These are phyloP conservation scores for Metschnikowia dekortorum DNA, from an alignment of 805 yeast species.

Conservation along the genomic window DNA sequence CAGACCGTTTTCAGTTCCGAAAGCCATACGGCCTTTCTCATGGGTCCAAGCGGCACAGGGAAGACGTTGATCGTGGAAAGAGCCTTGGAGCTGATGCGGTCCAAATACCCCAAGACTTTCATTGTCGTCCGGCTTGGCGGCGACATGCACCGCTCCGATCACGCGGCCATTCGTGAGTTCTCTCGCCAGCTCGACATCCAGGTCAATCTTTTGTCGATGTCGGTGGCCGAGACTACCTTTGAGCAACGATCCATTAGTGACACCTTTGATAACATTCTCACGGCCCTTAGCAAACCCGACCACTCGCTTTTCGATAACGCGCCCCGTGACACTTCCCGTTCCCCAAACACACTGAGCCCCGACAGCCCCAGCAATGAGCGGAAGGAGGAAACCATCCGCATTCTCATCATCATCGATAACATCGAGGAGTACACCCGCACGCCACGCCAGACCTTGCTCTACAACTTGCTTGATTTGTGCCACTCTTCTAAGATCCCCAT, in stretches of 20 bases:
- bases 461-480: slow-evolving; percentile 83
- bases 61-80: slow-evolving; percentile 61
- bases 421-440: slow-evolving; percentile 72
- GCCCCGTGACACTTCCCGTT: no score
- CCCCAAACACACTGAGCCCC: no score
- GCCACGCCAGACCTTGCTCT: slow-evolving; percentile 75
- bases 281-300: slow-evolving; percentile 43
- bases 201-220: slow-evolving; percentile 14
- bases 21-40: slow-evolving; percentile 73
- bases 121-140: slow-evolving; percentile 68
- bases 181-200: slow-evolving; percentile 71
- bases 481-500: slow-evolving; percentile 69
- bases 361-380: no score
- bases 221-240: slow-evolving; percentile 24
- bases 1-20: slow-evolving; percentile 65
- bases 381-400: slow-evolving; percentile 38
- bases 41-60: slow-evolving; percentile 80
- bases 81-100: slow-evolving; percentile 46
- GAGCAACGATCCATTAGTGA: slow-evolving; percentile 53
- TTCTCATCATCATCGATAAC: slow-evolving; percentile 80
- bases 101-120: slow-evolving; percentile 45
- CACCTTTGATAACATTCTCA: slow-evolving; percentile 56
- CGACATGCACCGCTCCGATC: slow-evolving; percentile 66
- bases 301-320: slow-evolving; percentile 14
- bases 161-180: slow-evolving; percentile 75